These are phyloP conservation scores for Saraca asoca DNA, from an alignment of 331 rosid species.

Conservation along the genomic window DNA sequence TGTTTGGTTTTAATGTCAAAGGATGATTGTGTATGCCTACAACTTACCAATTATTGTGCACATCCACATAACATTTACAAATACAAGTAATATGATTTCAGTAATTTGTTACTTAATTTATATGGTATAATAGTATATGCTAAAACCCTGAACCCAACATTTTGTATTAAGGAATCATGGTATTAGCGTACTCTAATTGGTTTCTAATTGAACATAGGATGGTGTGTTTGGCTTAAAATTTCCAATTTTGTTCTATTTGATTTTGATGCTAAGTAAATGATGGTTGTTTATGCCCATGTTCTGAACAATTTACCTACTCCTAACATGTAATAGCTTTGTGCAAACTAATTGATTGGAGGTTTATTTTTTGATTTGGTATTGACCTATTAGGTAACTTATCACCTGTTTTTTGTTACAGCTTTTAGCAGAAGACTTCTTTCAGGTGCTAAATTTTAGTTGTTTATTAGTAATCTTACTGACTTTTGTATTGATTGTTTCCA, in stretches of 20 bases:
- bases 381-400: not conserved
- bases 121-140: no score
- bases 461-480: not conserved
- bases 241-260: not conserved
- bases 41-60: no score
- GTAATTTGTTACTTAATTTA: no score
- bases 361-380: not conserved
- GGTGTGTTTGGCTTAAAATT: not conserved
- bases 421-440: not conserved
- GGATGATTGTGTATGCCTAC: no score
- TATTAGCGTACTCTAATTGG: no score
- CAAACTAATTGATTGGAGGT: not conserved
- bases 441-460: not conserved
- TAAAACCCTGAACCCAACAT: not conserved
- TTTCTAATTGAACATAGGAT: not conserved
- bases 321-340: no score
- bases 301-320: not conserved
- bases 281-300: not conserved
- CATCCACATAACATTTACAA: no score
- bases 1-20: no score
- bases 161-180: not conserved
- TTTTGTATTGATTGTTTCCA: conserved; percentile 18
- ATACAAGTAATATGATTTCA: no score
- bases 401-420: no score
- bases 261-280: not conserved